Percentiles rank a stretch among this genome's conserved stretches.
These are phyloP conservation scores for Cordyceps fumosorosea DNA, from an alignment of 2,329 filamentous ascomycete genomes.

Conservation along the genomic window DNA sequence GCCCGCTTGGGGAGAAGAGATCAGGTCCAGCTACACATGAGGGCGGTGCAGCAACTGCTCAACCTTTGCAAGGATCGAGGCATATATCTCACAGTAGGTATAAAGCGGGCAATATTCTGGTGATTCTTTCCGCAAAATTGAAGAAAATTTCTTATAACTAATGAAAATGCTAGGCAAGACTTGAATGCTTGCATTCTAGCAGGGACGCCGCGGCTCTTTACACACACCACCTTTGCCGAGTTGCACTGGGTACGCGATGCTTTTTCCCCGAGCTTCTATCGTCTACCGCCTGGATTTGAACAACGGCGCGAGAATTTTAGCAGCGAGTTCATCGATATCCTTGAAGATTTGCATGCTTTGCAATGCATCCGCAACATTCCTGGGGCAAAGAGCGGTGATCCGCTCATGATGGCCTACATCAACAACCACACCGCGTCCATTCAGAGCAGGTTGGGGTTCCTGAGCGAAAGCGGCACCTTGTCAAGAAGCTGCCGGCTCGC, in stretches of 20 bases:
- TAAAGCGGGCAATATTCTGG: slow-evolving; percentile 40
- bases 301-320: slow-evolving; percentile 19
- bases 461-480: no score
- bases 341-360: slow-evolving; percentile 33
- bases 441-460: slow-evolving; percentile 29
- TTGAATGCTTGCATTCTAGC: slow-evolving; percentile 33
- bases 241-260: slow-evolving; percentile 32
- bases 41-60: slow-evolving; percentile 30
- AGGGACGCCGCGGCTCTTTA: slow-evolving; percentile 31
- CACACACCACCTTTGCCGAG: slow-evolving; percentile 35
- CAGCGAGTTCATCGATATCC: slow-evolving; percentile 27
- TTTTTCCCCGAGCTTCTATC: slow-evolving; percentile 23
- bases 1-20: slow-evolving; percentile 27
- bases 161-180: slow-evolving; percentile 30
- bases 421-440: slow-evolving; percentile 36
- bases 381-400: slow-evolving; percentile 16
- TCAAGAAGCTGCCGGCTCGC: no score
- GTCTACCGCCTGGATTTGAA: slow-evolving; percentile 29
- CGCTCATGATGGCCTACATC: slow-evolving; percentile 25
- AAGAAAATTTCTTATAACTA: slow-evolving; percentile 9
- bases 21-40: slow-evolving; percentile 37
- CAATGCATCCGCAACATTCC: slow-evolving; percentile 30
- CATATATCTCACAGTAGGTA: slow-evolving; percentile 28
- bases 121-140: slow-evolving; percentile 11
- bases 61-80: slow-evolving; percentile 23